These are phyloP conservation scores for Lycium ferocissimum DNA, from an alignment of 257 asterid species.

Conservation along the genomic window DNA sequence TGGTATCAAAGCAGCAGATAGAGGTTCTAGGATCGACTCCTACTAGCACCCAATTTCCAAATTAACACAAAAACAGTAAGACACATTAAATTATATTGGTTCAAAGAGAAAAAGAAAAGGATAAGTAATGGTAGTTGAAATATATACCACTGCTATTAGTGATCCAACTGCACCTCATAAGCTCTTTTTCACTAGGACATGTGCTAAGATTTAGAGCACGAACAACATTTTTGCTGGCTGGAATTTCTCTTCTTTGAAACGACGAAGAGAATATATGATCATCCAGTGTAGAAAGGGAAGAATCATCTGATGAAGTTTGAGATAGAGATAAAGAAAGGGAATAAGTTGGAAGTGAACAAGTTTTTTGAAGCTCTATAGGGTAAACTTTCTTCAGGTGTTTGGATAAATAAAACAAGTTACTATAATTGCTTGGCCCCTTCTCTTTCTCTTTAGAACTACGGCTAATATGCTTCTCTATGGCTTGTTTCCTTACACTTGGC, in stretches of 20 bases:
- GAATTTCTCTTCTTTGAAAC: conserved; percentile 45
- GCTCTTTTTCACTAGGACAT: conserved; percentile 48
- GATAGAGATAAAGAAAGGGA: conserved; percentile 68
- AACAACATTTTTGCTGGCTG: conserved; percentile 33
- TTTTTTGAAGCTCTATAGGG: conserved; percentile 64
- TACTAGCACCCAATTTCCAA: not conserved
- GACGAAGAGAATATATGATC: no score
- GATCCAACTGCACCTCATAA: conserved; percentile 85
- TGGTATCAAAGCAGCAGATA: not conserved
- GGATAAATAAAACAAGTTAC: conserved; percentile 7
- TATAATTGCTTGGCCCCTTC: conserved; percentile 42
- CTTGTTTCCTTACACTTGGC: conserved; percentile 41
- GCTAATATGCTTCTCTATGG: conserved; percentile 51
- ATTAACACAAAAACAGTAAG: no score
- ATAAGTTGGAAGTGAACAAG: conserved; percentile 55
- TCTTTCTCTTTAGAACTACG: conserved; percentile 27
- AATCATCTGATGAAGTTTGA: conserved; percentile 71
- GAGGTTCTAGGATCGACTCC: not conserved
- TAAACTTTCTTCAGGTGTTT: conserved; percentile 67
- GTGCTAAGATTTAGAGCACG: not conserved
- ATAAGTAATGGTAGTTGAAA: not conserved
- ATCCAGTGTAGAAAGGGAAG: conserved; percentile 56
- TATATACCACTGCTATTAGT: conserved; percentile 73
- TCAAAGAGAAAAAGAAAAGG: not conserved
- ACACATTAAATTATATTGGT: no score